phyloP scores from a whole-genome alignment of 2,329 filamentous ascomycete species.

The Dactylellina cionopaga region DNA sequence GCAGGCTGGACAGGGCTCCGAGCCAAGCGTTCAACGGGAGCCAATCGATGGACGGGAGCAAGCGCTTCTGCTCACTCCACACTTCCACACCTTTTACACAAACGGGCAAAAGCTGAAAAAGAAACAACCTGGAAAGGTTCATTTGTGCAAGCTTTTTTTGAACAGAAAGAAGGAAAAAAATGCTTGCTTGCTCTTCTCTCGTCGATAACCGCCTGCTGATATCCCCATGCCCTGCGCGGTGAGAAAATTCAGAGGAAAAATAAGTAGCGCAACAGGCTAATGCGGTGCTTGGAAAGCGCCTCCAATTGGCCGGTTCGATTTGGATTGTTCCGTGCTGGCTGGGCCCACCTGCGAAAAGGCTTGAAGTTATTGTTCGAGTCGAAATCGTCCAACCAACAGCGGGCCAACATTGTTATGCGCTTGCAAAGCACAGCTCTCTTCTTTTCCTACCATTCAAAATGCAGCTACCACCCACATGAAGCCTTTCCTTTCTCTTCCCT shows the following conservation, averaged over 20 bases:
- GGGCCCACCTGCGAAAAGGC: neutral
- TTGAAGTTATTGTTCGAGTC: neutral
- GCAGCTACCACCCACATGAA: slow-evolving; percentile 43
- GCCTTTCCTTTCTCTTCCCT: slow-evolving; percentile 2
- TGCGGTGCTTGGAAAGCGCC: slow-evolving; percentile 10
- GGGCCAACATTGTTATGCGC: neutral
- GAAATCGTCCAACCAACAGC: slow-evolving; percentile 18
- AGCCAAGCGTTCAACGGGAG: slow-evolving; percentile 19
- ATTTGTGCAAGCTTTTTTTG: slow-evolving; percentile 3
- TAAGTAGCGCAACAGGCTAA: slow-evolving; percentile 21
- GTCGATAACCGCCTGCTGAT: no score
- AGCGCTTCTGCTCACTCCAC: slow-evolving; percentile 30
- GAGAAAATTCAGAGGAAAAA: neutral
- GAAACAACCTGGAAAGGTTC: neutral
- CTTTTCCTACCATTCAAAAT: slow-evolving; percentile 46
- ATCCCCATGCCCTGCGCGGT: slow-evolving; percentile 3
- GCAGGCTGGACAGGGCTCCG: neutral
- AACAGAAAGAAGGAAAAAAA: no score
- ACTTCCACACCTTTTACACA: neutral
- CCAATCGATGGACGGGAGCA: slow-evolving; percentile 38
- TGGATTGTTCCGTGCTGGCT: slow-evolving; percentile 13
- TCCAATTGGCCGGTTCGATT: slow-evolving; percentile 35
- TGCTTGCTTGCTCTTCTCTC: no score
- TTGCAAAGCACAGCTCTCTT: neutral
- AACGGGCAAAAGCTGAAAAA: slow-evolving; percentile 1